Conservation (phyloP, 192 early-diverging fungal genomes). For the Coemansia sp. region DNA sequence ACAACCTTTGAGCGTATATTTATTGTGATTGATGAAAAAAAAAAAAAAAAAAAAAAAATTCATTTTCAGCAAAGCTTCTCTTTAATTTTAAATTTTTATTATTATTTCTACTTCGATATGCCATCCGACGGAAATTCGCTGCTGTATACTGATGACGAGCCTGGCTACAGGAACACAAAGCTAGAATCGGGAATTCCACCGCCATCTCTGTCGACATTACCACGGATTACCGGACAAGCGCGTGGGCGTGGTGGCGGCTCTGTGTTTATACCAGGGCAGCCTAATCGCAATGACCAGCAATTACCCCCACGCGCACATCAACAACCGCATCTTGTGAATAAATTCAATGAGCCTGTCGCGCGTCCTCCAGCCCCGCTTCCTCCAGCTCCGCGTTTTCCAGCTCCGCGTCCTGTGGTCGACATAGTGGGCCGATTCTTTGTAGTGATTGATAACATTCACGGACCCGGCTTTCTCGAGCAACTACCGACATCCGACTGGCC, state of each 20-base stretch:
- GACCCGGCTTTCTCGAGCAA: constrained; percentile 17
- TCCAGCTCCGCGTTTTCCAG: background rate
- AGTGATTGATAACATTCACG: constrained; percentile 8
- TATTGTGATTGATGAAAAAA: too few relatives aligned
- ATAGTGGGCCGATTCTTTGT: background rate
- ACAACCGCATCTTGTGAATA: background rate
- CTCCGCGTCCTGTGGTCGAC: background rate
- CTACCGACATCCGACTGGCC: constrained; percentile 32
- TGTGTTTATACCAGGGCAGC: background rate
- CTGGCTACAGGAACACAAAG: constrained; percentile 24
- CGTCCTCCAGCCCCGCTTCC: too few relatives aligned
- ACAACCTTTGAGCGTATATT: too few relatives aligned
- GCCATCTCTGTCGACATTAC: constrained; percentile 26
- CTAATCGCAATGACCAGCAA: background rate
- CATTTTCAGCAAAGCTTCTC: too few relatives aligned
- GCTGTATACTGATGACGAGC: constrained; percentile 41
- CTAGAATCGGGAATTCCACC: constrained; percentile 26
- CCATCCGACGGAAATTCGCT: constrained; percentile 14
- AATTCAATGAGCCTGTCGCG: background rate
- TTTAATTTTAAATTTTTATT: too few relatives aligned
- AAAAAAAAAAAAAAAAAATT: too few relatives aligned
- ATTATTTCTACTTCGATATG: background rate
- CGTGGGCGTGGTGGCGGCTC: background rate
- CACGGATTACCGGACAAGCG: background rate
- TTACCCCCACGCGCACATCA: constrained; percentile 7